Percentiles rank a stretch among this genome's conserved stretches.
Conservation (phyloP, 331 rosid species). For the Malus hybrid region DNA sequence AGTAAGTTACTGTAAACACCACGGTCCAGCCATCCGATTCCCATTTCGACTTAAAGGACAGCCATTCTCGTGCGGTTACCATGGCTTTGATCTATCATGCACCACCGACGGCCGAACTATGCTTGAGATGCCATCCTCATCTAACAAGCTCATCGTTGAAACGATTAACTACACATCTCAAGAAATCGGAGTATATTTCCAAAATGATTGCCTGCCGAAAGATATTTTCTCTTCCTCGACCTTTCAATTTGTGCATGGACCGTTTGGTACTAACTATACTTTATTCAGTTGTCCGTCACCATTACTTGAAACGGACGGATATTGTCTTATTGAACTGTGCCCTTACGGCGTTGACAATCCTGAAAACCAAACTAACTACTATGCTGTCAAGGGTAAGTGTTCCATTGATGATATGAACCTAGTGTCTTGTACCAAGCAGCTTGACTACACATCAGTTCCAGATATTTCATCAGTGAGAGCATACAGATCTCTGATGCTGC, state of each 20-base stretch:
- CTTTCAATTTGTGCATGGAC: not conserved
- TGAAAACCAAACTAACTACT: not conserved
- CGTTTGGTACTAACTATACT: not conserved
- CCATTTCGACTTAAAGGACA: conserved; percentile 19
- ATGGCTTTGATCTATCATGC: conserved; percentile 20
- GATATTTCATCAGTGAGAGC: rapidly evolving
- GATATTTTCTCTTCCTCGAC: not conserved
- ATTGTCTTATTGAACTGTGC: not conserved
- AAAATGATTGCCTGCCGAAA: rapidly evolving
- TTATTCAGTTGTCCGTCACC: not conserved
- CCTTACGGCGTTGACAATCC: not conserved
- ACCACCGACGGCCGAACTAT: not conserved
- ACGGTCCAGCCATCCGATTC: not conserved
- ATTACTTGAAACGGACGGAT: too few relatives aligned
- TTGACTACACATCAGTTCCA: not conserved
- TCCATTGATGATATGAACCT: not conserved
- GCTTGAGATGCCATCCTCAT: conserved; percentile 15
- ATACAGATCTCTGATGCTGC: not conserved
- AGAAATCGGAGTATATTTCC: not conserved
- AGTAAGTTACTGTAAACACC: not conserved
- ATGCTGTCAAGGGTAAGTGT: rapidly evolving
- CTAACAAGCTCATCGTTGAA: not conserved
- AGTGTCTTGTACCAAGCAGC: conserved; percentile 1
- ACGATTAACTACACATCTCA: conserved; percentile 18
- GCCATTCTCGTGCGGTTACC: conserved; percentile 2